phyloP scores from a whole-genome alignment of 2,329 filamentous ascomycete species.

The Sporothrix euskadiensis region DNA sequence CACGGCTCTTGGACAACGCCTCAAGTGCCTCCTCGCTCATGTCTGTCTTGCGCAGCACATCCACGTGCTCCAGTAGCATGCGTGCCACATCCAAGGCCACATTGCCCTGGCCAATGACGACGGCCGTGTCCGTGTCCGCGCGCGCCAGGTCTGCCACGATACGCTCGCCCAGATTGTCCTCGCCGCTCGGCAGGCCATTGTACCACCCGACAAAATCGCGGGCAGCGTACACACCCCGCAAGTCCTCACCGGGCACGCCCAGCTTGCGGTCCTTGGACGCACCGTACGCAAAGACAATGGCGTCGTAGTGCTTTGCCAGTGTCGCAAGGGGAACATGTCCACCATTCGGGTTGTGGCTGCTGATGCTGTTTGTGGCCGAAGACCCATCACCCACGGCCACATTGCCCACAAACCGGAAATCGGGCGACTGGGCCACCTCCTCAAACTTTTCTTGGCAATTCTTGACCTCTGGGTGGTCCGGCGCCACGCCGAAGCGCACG shows the following conservation, averaged over 20 bases:
- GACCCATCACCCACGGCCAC: constrained; percentile 64
- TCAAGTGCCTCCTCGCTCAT: constrained; percentile 84
- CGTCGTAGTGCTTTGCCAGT: constrained; percentile 83
- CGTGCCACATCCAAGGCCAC: constrained; percentile 92
- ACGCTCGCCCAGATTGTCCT: constrained; percentile 36
- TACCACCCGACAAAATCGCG: constrained; percentile 98
- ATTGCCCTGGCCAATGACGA: constrained; percentile 93
- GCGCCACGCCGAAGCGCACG: constrained; percentile 92
- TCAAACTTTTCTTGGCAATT: constrained; percentile 95
- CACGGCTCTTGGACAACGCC: constrained; percentile 66
- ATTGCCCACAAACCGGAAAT: constrained; percentile 91
- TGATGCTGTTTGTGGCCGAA: constrained; percentile 37
- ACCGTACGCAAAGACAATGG: constrained; percentile 89
- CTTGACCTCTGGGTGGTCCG: constrained; percentile 98
- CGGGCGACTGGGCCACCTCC: constrained; percentile 77
- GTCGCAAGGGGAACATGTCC: constrained; percentile 63
- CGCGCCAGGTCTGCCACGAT: constrained; percentile 67
- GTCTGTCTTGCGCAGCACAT: constrained; percentile 76
- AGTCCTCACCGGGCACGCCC: constrained; percentile 75
- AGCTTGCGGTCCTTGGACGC: constrained; percentile 80
- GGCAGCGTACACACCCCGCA: constrained; percentile 80
- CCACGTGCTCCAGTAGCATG: constrained; percentile 75
- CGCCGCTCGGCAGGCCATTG: constrained; percentile 86
- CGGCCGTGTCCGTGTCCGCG: constrained; percentile 80
- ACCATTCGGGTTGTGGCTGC: constrained; percentile 42